Percentiles rank a stretch among this genome's conserved stretches.
Conservation (phyloP, 78 protist species). For the Dictyostelium purpureum region DNA sequence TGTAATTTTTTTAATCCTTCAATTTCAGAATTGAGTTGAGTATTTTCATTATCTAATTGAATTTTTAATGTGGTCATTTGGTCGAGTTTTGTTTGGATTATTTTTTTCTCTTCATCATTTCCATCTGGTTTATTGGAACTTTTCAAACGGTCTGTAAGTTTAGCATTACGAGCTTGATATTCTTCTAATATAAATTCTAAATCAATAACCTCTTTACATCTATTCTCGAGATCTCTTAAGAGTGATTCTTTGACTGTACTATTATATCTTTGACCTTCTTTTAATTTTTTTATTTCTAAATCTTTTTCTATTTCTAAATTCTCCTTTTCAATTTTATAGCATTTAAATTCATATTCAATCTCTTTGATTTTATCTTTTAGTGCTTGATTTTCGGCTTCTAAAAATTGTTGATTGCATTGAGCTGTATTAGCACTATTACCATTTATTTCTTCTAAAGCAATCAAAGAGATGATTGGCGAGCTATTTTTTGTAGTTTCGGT, state of each 20-base stretch:
- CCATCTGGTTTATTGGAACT: conserved; percentile 17
- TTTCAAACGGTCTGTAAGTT: conserved; percentile 42
- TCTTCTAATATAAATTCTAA: conserved; percentile 68
- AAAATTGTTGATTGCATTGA: too few species aligned
- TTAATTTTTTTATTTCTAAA: neutral
- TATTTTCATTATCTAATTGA: conserved; percentile 59
- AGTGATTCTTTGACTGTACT: conserved; percentile 49
- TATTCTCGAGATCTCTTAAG: conserved; percentile 67
- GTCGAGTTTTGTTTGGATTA: conserved; percentile 46
- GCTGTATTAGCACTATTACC: too few species aligned
- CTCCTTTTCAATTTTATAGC: neutral
- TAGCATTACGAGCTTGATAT: conserved; percentile 39
- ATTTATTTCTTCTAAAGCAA: too few species aligned
- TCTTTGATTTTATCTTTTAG: conserved; percentile 10
- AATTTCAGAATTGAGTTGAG: conserved; percentile 7
- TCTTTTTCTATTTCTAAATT: conserved; percentile 5
- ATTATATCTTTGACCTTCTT: neutral
- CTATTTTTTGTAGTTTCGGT: too few species aligned
- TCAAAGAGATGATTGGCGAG: too few species aligned
- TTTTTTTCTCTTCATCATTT: neutral
- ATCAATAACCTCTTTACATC: conserved; percentile 80
- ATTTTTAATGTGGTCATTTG: conserved; percentile 56
- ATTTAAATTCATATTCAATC: neutral
- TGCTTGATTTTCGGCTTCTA: too few species aligned
- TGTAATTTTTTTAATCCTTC: conserved; percentile 13